A percentile compares a stretch with the other conserved stretches of the same genome.
Conservation (phyloP, 352 stramenopile species). For the Phytophthora pluvialis region DNA sequence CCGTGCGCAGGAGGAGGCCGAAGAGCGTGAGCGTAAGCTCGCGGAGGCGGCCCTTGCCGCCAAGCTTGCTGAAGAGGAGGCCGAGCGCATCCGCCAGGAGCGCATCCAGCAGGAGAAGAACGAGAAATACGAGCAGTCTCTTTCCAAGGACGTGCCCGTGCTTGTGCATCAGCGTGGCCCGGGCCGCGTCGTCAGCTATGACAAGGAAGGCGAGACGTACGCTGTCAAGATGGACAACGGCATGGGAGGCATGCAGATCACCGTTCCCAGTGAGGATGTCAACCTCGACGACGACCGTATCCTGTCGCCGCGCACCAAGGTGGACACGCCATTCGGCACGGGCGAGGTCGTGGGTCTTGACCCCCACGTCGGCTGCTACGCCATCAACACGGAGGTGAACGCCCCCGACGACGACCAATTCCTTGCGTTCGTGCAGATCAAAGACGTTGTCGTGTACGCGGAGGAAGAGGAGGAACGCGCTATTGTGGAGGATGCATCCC, state of each 20-base stretch:
- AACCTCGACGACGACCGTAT: constrained; percentile 88
- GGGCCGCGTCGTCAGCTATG: constrained; percentile 77
- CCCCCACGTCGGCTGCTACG: constrained; percentile 89
- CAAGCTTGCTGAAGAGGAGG: constrained; percentile 48
- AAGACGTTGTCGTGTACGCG: constrained; percentile 65
- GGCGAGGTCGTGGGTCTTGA: constrained; percentile 86
- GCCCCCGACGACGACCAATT: constrained; percentile 80
- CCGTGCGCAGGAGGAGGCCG: constrained; percentile 38
- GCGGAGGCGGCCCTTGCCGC: constrained; percentile 52
- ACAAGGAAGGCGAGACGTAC: constrained; percentile 84
- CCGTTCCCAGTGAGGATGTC: constrained; percentile 70
- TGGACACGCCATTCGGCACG: constrained; percentile 85
- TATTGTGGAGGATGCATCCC: constrained; percentile 80
- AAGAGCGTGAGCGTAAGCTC: constrained; percentile 50
- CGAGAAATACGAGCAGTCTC: constrained; percentile 86
- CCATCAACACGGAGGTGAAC: constrained; percentile 85
- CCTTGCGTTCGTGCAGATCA: constrained; percentile 87
- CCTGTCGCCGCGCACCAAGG: constrained; percentile 81
- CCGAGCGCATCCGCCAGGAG: constrained; percentile 54
- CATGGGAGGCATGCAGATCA: constrained; percentile 75
- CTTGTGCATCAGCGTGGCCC: constrained; percentile 75
- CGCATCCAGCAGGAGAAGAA: constrained; percentile 71
- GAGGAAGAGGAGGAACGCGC: constrained; percentile 81
- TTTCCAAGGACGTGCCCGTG: constrained; percentile 89
- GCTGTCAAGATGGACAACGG: constrained; percentile 68